phyloP scores from a whole-genome alignment of 2,329 filamentous ascomycete species.

The Talaromyces islandicus region DNA sequence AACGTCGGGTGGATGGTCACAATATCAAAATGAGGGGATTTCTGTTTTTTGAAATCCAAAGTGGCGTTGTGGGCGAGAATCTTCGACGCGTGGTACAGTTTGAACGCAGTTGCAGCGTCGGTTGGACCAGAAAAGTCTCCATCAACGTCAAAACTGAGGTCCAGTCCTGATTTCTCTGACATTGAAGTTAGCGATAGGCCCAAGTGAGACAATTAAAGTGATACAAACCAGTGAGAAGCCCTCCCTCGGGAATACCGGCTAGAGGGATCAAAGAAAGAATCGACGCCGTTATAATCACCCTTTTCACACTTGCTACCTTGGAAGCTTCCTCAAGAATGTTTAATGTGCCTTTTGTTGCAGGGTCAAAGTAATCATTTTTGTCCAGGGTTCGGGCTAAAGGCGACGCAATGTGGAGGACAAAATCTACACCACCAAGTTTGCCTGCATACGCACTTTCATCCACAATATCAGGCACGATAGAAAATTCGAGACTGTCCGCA shows the following conservation, averaged over 20 bases:
- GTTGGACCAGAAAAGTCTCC: not conserved
- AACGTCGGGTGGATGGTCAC: slow-evolving; percentile 19
- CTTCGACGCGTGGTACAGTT: slow-evolving; percentile 19
- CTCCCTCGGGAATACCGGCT: not conserved
- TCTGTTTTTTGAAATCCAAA: slow-evolving; percentile 14
- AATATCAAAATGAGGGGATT: slow-evolving; percentile 16
- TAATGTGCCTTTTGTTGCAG: slow-evolving; percentile 17
- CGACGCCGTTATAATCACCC: slow-evolving; percentile 13
- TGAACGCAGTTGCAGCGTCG: slow-evolving; percentile 13
- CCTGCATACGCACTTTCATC: slow-evolving; percentile 5
- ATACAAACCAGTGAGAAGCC: not conserved
- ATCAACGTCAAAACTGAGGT: not conserved
- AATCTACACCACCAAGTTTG: slow-evolving; percentile 13
- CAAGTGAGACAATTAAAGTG: not conserved
- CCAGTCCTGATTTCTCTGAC: not conserved
- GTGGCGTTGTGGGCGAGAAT: slow-evolving; percentile 18
- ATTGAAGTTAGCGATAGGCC: not conserved
- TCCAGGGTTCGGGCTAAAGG: slow-evolving; percentile 11
- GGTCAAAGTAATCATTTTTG: slow-evolving; percentile 16
- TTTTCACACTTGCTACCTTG: slow-evolving; percentile 17
- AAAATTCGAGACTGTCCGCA: slow-evolving; percentile 11
- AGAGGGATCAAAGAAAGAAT: not conserved
- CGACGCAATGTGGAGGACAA: slow-evolving; percentile 18
- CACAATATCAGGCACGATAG: slow-evolving; percentile 15
- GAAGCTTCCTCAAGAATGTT: slow-evolving; percentile 13